Base-by-base conservation (phyloP, 1,284 basidiomycete genomes). In the Malassezia obtusa region DNA sequence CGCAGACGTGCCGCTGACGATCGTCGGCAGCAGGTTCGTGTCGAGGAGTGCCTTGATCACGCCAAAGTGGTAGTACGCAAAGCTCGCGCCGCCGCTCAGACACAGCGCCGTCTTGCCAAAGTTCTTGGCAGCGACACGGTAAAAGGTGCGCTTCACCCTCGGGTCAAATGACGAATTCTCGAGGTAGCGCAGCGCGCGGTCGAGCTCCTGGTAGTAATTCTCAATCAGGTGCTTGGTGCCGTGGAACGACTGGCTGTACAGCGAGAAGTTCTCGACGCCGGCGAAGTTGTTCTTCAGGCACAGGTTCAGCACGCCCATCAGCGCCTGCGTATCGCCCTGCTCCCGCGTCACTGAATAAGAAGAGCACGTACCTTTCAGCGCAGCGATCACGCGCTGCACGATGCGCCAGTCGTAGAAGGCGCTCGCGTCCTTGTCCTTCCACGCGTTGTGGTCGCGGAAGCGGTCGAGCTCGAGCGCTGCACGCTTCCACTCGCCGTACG, bases 221-320 rank as follows among this genome's bases (percentile, higher is more conserved):
- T 68, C 68, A 12, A 70, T 58, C 19, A 70, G 40, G 24, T 63
- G 59, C 57, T 72, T 72, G n/a, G 68, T 66, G 30, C 65, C 66
- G 21, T 58, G 68, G 78, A 70, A 69, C 84, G 88, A 80, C 89
- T 75, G 87, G 73, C 86, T 89, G 72, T 95, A 95, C 49, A 95
- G 77, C 65, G 88, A 84, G 54, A 85, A 77, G 45, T 87, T 89
- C 76, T 96, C 92, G 0, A 89, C 84, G 0, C 89, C 94, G 9
- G 88, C 94, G 78, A 96, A 99, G 75, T 96, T 96, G 47, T 84
- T 83, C 50, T 90, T 80, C 39, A 96, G 80, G 67, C 89, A 96
- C 1, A 90, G 86, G 65, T 94, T 89, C 31, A 99, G 77, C 0
- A 96, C 87, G 50, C 92, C 81, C 44, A 94, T 84, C 82, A 73